Evolutionary conservation across 805 yeast species (phyloP), one percentile per base, ranked within the genome.

Genomic region (Candida chilensis): DNA sequence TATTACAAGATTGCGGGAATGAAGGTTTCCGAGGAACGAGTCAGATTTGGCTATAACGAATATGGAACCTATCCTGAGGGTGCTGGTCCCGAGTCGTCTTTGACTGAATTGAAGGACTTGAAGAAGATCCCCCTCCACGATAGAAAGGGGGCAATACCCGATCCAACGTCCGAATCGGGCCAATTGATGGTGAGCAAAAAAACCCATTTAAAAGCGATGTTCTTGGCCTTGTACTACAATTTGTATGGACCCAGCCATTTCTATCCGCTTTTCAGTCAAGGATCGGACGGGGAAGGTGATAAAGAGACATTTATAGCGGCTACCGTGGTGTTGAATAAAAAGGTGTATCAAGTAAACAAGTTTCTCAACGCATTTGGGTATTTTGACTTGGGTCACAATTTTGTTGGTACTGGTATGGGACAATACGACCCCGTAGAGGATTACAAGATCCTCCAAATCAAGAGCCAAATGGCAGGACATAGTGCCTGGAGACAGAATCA

Each of bases 261-360:
- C 32, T 58, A 58, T 34, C 50, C 46, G 27, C 39, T 58, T 17
- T 45, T 57, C 30, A 48, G 60, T 1, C 40, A 52, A 37, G 64
- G 64, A 10, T 55, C 61, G 2, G 62, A 52, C 28, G 92, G 92
- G n/a, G 85, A 78, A 54, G 92, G 90, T 30, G 90, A 82, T 47
- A 82, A 81, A 44, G 90, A 81, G 40, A 79, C 90, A 0, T 78
- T 78, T 36, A 59, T 78, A 32, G 83, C 86, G 0, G 83, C 86
- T 1, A 79, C 85, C 2, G 61, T 64, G 18, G 69, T 66, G 8
- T 53, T 67, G 18, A 50, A 54, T 2, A 51, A 68, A 31, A 54
- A 64, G 1, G 74, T 59, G 37, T 74, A 75, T 44, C 80, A 74
- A 46, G 74, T 75, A 6, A 57, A 67, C 28, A 68, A 62, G 38